Evolutionary conservation across 805 yeast species (phyloP).

Genomic region (Diddensiella transvaalensis): DNA sequence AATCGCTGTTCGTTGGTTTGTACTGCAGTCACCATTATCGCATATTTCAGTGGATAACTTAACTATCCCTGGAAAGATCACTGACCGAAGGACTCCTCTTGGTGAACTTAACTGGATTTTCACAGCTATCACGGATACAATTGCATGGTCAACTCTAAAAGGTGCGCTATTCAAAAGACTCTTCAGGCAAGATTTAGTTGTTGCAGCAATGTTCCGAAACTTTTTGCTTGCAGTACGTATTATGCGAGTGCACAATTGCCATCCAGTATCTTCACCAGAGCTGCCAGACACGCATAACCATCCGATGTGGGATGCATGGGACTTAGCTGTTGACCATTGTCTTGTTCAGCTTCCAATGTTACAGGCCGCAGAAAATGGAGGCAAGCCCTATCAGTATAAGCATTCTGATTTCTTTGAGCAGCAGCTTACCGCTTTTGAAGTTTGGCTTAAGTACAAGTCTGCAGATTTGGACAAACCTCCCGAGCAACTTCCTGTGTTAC

Average conservation of each 20-base stretch:
- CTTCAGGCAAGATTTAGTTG: conserved; percentile 93
- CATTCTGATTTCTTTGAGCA: conserved; percentile 95
- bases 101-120: conserved; percentile 98
- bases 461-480: conserved; percentile 83
- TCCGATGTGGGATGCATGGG: conserved; percentile 98
- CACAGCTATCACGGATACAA: conserved; percentile 96
- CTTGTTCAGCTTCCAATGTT: conserved; percentile 47
- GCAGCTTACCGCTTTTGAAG: conserved; percentile 91
- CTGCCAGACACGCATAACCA: conserved; percentile 81
- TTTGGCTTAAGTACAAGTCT: conserved; percentile 85
- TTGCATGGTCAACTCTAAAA: conserved; percentile 93
- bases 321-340: conserved; percentile 92
- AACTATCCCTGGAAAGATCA: conserved; percentile 81
- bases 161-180: conserved; percentile 83
- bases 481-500: conserved; percentile 88
- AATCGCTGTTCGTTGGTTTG: conserved; percentile 86
- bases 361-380: conserved; percentile 34
- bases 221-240: conserved; percentile 87
- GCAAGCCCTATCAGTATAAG: conserved; percentile 38
- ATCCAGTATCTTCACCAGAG: conserved; percentile 91
- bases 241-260: conserved; percentile 90
- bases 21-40: conserved; percentile 55
- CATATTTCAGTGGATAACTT: conserved; percentile 37
- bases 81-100: conserved; percentile 90
- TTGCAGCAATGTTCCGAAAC: conserved; percentile 92